Conservation (phyloP, 192 early-diverging fungal species). For the Irineochytrium annulatum region DNA sequence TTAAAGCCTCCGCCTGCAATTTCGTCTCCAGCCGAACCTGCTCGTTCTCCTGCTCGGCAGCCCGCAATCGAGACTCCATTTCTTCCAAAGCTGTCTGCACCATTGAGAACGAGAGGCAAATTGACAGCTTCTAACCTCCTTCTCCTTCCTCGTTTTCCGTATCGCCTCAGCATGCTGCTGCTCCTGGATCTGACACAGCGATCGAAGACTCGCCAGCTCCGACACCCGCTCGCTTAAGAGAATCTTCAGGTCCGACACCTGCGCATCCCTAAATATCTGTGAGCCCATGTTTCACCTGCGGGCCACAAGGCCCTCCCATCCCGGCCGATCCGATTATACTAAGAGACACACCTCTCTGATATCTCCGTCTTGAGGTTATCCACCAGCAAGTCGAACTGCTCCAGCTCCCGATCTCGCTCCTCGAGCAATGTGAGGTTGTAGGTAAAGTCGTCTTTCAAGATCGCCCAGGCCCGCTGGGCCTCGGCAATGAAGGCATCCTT, state of each 20-base stretch:
- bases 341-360: constrained; percentile 21
- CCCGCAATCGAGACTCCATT: constrained; percentile 7
- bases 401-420: constrained; percentile 38
- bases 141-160: constrained; percentile 24
- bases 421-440: constrained; percentile 36
- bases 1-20: constrained; percentile 11
- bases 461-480: neutral
- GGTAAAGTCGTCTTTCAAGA: constrained; percentile 30
- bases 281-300: neutral
- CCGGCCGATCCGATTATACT: neutral
- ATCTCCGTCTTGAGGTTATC: constrained; percentile 20
- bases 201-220: constrained; percentile 21
- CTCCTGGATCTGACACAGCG: constrained; percentile 31
- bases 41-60: constrained; percentile 6
- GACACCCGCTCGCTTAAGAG: constrained; percentile 19
- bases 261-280: constrained; percentile 20
- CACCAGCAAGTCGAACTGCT: constrained; percentile 19
- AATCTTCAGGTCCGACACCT: constrained; percentile 29
- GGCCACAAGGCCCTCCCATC: too few relatives aligned
- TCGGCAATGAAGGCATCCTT: neutral
- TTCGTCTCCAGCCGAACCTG: constrained; percentile 4
- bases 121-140: constrained; percentile 18
- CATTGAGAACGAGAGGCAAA: neutral
- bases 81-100: neutral
- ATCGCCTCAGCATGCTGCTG: constrained; percentile 29